A percentile compares a stretch with the other conserved stretches of the same genome.
phyloP scores from a whole-genome alignment of 495 filamentous ascomycete species.

The Neurospora sp. region DNA sequence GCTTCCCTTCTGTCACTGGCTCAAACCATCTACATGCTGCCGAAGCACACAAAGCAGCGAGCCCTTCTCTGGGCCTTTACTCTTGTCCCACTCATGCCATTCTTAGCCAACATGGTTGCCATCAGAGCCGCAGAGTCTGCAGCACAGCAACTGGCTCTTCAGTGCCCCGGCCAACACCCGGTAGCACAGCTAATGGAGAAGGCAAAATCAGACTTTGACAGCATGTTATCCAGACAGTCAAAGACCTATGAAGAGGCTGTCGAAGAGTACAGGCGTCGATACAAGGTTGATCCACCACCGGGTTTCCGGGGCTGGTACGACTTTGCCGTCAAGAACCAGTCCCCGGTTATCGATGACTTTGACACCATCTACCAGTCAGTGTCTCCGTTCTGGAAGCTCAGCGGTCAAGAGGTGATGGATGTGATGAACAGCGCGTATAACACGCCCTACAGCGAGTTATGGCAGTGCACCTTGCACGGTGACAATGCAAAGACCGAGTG shows the following conservation, averaged over 20 bases:
- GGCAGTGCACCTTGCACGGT: constrained; percentile 16
- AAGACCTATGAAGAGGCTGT: constrained; percentile 30
- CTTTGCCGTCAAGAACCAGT: constrained; percentile 47
- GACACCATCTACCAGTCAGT: constrained; percentile 34
- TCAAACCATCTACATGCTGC: constrained; percentile 15
- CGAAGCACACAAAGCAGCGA: constrained; percentile 7
- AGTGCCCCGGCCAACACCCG: constrained; percentile 27
- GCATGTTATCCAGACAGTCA: constrained; percentile 35
- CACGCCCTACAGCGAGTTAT: constrained; percentile 11
- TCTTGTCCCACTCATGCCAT: constrained; percentile 11
- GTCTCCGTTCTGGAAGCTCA: constrained; percentile 16
- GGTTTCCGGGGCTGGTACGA: constrained; percentile 57
- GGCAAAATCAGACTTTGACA: constrained; percentile 29
- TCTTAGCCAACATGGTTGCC: constrained; percentile 6
- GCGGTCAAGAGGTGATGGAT: constrained; percentile 13
- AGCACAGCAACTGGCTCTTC: background rate
- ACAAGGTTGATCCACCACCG: constrained; percentile 43
- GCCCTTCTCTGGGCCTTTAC: constrained; percentile 9
- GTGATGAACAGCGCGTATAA: constrained; percentile 4
- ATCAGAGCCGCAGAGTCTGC: constrained; percentile 2
- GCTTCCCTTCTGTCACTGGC: constrained; percentile 12
- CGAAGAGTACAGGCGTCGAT: constrained; percentile 43
- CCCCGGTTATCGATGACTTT: constrained; percentile 63
- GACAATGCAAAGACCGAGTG: constrained; percentile 13
- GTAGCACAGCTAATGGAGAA: constrained; percentile 33